phyloP scores from a whole-genome alignment of 148 eudicot species.

The Persicaria tinctoria region DNA sequence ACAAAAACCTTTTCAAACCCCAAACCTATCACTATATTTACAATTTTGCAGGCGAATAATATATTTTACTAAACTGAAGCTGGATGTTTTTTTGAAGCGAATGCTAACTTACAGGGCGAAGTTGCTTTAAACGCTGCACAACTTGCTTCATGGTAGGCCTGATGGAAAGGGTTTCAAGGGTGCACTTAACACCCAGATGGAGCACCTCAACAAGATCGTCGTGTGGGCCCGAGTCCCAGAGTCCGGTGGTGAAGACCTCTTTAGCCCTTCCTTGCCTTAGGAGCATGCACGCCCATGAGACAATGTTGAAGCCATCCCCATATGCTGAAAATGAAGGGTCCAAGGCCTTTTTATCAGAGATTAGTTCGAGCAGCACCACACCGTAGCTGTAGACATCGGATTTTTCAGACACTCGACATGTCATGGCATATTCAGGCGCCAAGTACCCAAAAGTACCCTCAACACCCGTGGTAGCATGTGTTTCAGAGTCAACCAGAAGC shows the following conservation, averaged over 20 bases:
- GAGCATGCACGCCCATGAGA: slow-evolving; percentile 59
- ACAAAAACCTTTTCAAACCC: too few species aligned
- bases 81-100: not conserved
- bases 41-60: too few species aligned
- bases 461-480: slow-evolving; percentile 62
- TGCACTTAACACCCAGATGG: slow-evolving; percentile 48
- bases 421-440: slow-evolving; percentile 69
- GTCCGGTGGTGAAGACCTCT: slow-evolving; percentile 39
- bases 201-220: slow-evolving; percentile 46
- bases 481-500: slow-evolving; percentile 40
- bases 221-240: slow-evolving; percentile 52
- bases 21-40: too few species aligned
- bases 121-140: slow-evolving; percentile 37
- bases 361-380: slow-evolving; percentile 57
- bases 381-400: slow-evolving; percentile 80
- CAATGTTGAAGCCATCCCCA: slow-evolving; percentile 59
- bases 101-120: slow-evolving; percentile 24
- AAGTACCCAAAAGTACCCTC: slow-evolving; percentile 80
- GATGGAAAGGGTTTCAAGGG: slow-evolving; percentile 34
- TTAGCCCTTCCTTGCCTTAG: slow-evolving; percentile 32
- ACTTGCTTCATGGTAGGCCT: slow-evolving; percentile 70
- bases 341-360: slow-evolving; percentile 58
- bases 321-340: slow-evolving; percentile 61
- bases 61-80: too few species aligned
- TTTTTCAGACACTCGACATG: slow-evolving; percentile 62